Percentiles rank a stretch among this genome's conserved stretches.
These are phyloP conservation scores for Coriaria nepalensis DNA, from an alignment of 306 rosid species.

Conservation along the genomic window DNA sequence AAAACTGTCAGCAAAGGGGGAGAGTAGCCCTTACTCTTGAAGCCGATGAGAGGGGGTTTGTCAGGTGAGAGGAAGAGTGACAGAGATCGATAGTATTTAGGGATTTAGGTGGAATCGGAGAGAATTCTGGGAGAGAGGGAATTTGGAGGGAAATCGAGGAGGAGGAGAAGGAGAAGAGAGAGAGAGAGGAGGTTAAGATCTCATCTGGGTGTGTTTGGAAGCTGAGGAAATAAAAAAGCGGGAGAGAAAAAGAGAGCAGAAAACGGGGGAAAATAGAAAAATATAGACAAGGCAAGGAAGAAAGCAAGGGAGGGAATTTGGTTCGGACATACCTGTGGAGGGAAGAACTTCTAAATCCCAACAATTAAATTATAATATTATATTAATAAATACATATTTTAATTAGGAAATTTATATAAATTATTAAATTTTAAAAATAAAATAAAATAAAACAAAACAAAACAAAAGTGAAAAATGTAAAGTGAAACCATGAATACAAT, in stretches of 20 bases:
- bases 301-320: constrained; percentile 63
- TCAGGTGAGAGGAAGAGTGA: constrained; percentile 8
- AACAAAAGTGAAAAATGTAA: neutral
- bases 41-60: neutral
- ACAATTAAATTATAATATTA: too few relatives aligned
- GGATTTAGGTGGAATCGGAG: constrained; percentile 14
- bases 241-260: constrained; percentile 54
- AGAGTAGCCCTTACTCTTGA: too few relatives aligned
- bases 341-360: constrained; percentile 36
- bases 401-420: too few relatives aligned
- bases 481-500: too few relatives aligned
- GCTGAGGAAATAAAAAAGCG: constrained; percentile 46
- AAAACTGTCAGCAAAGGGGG: neutral
- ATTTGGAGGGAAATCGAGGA: constrained; percentile 11
- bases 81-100: constrained; percentile 21
- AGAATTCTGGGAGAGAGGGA: constrained; percentile 8
- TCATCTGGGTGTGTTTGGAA: constrained; percentile 29
- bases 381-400: too few relatives aligned
- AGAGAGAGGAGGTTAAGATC: constrained; percentile 27
- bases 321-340: constrained; percentile 94
- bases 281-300: neutral
- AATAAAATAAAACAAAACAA: neutral
- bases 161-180: constrained; percentile 7
- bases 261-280: constrained; percentile 55
- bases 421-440: too few relatives aligned